A percentile compares a stretch with the other conserved stretches of the same genome.
Evolutionary conservation across 2,329 filamentous ascomycete species (phyloP).

Genomic region (Pseudocercospora vitis): DNA sequence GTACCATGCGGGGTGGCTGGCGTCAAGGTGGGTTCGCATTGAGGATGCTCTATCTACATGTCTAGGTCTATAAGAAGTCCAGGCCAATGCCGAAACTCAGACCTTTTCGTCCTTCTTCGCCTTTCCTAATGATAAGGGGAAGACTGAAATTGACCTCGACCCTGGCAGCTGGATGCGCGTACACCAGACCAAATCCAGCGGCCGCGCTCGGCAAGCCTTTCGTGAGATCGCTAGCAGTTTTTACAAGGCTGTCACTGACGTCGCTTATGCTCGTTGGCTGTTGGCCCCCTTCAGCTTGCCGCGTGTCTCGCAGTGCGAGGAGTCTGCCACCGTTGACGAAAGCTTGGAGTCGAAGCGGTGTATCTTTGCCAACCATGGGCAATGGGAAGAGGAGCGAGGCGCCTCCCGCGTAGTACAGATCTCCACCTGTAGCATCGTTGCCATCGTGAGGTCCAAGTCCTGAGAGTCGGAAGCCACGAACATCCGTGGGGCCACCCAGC

Average conservation of each 20-base stretch:
- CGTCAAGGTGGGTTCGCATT: not conserved
- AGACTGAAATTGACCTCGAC: slow-evolving; percentile 96
- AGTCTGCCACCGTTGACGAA: slow-evolving; percentile 90
- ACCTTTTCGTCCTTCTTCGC: slow-evolving; percentile 87
- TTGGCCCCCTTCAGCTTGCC: slow-evolving; percentile 39
- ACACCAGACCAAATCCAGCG: slow-evolving; percentile 86
- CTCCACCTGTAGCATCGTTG: slow-evolving; percentile 81
- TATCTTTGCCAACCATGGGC: slow-evolving; percentile 77
- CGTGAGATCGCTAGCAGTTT: slow-evolving; percentile 68
- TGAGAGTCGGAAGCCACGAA: slow-evolving; percentile 87
- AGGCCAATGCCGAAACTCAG: slow-evolving; percentile 95
- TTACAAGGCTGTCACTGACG: slow-evolving; percentile 56
- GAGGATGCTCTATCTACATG: slow-evolving; percentile 11
- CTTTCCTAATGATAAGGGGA: slow-evolving; percentile 75
- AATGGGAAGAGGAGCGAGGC: slow-evolving; percentile 83
- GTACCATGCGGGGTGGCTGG: not conserved
- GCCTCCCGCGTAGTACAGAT: slow-evolving; percentile 86
- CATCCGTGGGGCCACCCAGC: slow-evolving; percentile 89
- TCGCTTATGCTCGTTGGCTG: slow-evolving; percentile 51
- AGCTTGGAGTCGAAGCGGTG: slow-evolving; percentile 79
- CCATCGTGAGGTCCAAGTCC: slow-evolving; percentile 89
- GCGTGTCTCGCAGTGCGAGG: slow-evolving; percentile 65
- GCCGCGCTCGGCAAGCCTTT: slow-evolving; percentile 80
- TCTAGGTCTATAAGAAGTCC: slow-evolving; percentile 72
- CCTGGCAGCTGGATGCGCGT: slow-evolving; percentile 87